Percentiles rank a stretch among this genome's conserved stretches.
Evolutionary conservation across 176 grass and related monocot genomes (phyloP).

Genomic region (Musa acuminata): DNA sequence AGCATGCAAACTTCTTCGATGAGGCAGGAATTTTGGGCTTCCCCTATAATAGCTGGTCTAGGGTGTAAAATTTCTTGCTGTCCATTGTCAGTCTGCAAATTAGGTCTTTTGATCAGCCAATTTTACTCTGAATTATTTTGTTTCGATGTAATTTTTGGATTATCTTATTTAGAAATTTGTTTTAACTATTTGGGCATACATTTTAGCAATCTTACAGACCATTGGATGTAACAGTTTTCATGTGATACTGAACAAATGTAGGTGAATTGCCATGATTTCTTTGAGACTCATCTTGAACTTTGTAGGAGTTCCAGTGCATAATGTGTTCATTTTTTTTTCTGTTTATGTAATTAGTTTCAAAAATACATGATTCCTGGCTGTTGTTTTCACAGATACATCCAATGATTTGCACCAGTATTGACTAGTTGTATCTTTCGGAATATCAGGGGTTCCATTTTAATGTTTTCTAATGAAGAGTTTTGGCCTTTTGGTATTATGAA

Average conservation of each 20-base stretch:
- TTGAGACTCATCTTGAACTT: neutral
- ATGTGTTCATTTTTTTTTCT: neutral
- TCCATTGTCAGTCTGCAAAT: neutral
- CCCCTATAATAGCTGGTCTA: too few relatives aligned
- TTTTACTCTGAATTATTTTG: neutral
- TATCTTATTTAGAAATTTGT: neutral
- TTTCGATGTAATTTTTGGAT: neutral
- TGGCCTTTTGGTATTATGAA: neutral
- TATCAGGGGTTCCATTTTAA: neutral
- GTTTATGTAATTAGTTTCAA: too few relatives aligned
- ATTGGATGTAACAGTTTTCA: too few relatives aligned
- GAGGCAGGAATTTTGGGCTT: too few relatives aligned
- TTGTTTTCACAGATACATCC: too few relatives aligned
- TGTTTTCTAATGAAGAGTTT: neutral
- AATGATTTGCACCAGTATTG: too few relatives aligned
- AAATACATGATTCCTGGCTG: too few relatives aligned
- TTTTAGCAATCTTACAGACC: too few relatives aligned
- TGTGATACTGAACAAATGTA: neutral
- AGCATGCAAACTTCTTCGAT: too few relatives aligned
- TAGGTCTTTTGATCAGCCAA: neutral
- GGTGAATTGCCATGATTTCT: neutral
- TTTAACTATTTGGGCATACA: neutral
- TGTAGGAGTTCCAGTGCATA: neutral
- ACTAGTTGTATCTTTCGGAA: too few relatives aligned
- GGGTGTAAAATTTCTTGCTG: too few relatives aligned